These are phyloP conservation scores for Noccaea bulbosa DNA, from an alignment of 345 rosid genomes.

Conservation along the genomic window DNA sequence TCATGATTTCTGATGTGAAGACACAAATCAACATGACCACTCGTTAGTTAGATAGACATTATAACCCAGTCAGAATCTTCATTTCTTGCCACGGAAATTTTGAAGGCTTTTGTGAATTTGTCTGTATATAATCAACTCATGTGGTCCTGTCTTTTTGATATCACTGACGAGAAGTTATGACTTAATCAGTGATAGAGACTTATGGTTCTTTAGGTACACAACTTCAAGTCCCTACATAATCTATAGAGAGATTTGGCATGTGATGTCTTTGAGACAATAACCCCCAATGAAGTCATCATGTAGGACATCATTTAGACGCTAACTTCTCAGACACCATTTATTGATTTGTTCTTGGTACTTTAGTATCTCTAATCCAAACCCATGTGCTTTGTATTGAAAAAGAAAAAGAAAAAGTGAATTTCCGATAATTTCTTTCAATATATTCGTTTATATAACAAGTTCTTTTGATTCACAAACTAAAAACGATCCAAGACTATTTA, in stretches of 20 bases:
- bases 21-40: conserved; percentile 37
- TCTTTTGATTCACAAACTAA: conserved; percentile 23
- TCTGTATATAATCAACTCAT: conserved; percentile 33
- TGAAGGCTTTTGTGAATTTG: conserved; percentile 34
- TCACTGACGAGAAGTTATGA: conserved; percentile 28
- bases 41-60: conserved; percentile 39
- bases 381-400: conserved; percentile 32
- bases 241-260: conserved; percentile 40
- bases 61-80: conserved; percentile 34
- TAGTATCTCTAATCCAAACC: conserved; percentile 41
- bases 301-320: conserved; percentile 40
- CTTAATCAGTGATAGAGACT: conserved; percentile 36
- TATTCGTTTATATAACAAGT: conserved; percentile 32
- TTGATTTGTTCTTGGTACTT: conserved; percentile 42
- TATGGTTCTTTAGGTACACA: conserved; percentile 43
- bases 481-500: not conserved
- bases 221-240: conserved; percentile 43
- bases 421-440: not conserved
- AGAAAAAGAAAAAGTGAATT: not conserved
- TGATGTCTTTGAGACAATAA: conserved; percentile 40
- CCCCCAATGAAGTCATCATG: conserved; percentile 37
- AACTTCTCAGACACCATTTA: conserved; percentile 44
- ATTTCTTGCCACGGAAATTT: conserved; percentile 41
- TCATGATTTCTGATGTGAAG: conserved; percentile 33
- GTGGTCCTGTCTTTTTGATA: conserved; percentile 43